Evolutionary conservation across 768 basidiomycete species (phyloP), one percentile per base, ranked within the genome.

Genomic region (Mycena sanguinolenta): DNA sequence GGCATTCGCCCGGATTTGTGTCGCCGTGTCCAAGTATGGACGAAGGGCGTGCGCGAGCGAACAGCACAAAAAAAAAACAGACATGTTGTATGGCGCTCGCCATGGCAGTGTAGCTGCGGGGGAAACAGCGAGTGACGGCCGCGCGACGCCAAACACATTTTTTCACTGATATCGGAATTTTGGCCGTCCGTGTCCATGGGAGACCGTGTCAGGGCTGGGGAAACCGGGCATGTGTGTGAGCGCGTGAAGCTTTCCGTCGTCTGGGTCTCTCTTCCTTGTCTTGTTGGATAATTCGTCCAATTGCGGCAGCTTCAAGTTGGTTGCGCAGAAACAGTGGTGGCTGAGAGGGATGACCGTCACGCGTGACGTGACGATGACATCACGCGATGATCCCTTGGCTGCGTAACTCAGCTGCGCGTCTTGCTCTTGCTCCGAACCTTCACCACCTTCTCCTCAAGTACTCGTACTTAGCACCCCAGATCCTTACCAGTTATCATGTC

Each of bases 401-500:
- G 57, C 32, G 25, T 32, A 27, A 19, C 57, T n/a, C n/a, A 34
- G 32, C 32, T 61, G 52, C 58, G 38, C 53, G 25, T 46, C 42
- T 46, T 59, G 34, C 59, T 27, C n/a, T 25, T 54, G 50, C 1
- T 44, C 21, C 53, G 53, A 38, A 63, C 67, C 58, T 17, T 44
- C 42, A 17, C 16, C 42, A 7, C 5, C 44, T 46, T 42, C 6
- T 5, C 32, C 39, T 39, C 39, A 39, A 39, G 6, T 14, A 39
- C 44, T 46, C 44, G 17, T 42, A 16, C 19, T 6, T 19, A 42
- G 2, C 39, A 16, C 14, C 10, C 21, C 19, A 46, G 19, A n/a
- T n/a, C 44, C n/a, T 17, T 42, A 88, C 88, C 85, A 69, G 78
- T 17, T n/a, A n/a, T n/a, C n/a, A n/a, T n/a, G n/a, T 60, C 69